Conservation (phyloP, 306 rosid species). For the Pterocarpus macrocarpus region DNA sequence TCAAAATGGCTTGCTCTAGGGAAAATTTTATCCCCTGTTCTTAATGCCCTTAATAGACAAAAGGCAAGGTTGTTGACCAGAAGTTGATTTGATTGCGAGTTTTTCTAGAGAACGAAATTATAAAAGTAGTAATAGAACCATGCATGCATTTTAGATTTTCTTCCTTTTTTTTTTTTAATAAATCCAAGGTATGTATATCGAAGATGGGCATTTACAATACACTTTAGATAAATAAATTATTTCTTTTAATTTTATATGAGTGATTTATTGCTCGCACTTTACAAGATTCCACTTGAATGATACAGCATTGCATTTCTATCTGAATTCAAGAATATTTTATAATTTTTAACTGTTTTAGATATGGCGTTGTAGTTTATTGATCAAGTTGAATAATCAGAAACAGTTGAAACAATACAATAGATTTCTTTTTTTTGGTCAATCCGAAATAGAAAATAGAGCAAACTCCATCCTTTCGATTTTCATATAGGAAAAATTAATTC, state of each 20-base stretch:
- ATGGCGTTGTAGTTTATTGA: background rate
- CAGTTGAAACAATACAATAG: background rate
- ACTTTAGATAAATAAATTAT: too few relatives aligned
- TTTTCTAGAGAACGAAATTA: background rate
- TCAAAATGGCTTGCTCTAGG: background rate
- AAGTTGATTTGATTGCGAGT: background rate
- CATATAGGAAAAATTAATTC: too few relatives aligned
- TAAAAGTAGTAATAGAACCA: background rate
- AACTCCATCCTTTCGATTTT: too few relatives aligned
- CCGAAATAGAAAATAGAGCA: background rate
- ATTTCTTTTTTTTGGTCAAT: background rate
- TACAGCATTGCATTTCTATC: background rate
- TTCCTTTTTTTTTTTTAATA: too few relatives aligned
- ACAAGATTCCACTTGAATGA: background rate
- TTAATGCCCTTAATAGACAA: background rate
- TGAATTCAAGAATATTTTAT: background rate
- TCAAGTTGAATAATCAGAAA: background rate
- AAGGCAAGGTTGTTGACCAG: background rate
- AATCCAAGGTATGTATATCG: background rate
- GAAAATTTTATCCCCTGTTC: background rate
- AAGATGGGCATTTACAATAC: background rate
- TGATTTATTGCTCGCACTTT: too few relatives aligned
- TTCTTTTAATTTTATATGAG: too few relatives aligned
- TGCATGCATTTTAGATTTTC: background rate
- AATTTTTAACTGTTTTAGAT: background rate